Evolutionary conservation across 208 protist species (phyloP), one percentile per base, ranked within the genome.

Genomic region (Acanthamoeba rhysodes): DNA sequence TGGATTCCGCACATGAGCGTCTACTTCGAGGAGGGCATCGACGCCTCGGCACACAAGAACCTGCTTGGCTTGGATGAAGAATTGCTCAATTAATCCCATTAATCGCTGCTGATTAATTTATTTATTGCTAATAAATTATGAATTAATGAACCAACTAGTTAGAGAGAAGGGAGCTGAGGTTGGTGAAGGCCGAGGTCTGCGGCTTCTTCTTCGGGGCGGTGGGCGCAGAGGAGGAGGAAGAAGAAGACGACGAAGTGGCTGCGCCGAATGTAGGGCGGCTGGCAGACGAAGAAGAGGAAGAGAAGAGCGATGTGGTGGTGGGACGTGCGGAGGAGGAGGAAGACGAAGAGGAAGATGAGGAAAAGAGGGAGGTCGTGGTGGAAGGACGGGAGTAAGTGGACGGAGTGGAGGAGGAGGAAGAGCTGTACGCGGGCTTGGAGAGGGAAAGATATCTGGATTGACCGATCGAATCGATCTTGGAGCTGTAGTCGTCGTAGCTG

Each of bases 1-100:
- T 80, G 70, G 70, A 62, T 62, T 62, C 55, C 55, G 55, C 55
- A 62, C 55, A 62, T 62, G 55, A 62, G 55, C 55, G 55, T 62
- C 55, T 62, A 62, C 55, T 62, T 62, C 55, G 20, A 62, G 55
- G 16, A 62, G 16, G 20, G 16, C 10, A 62, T 22, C 55, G 20
- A 62, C 55, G 20, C 55, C 55, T 6, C 55, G 16, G 55, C 16
- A 62, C 55, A 12, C 10, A 22, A 12, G 16, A 12, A 6, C 55
- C 16, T 22, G 55, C 2, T 24, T 2, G 16, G 8, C 55, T 24
- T 22, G 0, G 20, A 62, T 1, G 55, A 62, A 22, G 55, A 62
- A 62, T 12, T 24, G 16, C 55, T 22, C 10, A 62, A 22, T 59
- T 59, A 16, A 20, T 59, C 16, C 55, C 7, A 16, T 16, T 59